These are phyloP conservation scores for Mycena rosella DNA, from an alignment of 768 basidiomycete genomes.

Conservation along the genomic window DNA sequence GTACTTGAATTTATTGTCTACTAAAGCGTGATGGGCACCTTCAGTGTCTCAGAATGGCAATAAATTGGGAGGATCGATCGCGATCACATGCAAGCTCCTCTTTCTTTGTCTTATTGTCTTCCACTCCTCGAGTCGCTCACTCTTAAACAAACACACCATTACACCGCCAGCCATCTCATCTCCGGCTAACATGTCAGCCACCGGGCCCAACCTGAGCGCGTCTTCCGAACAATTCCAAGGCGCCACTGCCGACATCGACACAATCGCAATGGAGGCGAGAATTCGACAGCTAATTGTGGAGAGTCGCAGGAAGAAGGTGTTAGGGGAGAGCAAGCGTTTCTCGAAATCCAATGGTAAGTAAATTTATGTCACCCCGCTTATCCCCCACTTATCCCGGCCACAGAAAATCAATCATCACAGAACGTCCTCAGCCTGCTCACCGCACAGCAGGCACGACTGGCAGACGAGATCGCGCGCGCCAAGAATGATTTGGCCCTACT, in stretches of 20 bases:
- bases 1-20: too few species aligned
- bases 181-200: background rate
- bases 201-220: background rate
- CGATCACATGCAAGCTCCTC: too few species aligned
- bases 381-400: background rate
- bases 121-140: too few species aligned
- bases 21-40: background rate
- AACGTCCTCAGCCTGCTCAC: background rate
- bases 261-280: constrained; percentile 18
- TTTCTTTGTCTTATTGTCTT: too few species aligned
- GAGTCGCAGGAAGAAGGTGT: constrained; percentile 20
- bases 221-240: background rate
- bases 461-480: constrained; percentile 11
- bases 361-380: too few species aligned
- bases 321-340: constrained; percentile 1
- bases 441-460: constrained; percentile 5
- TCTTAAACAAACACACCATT: background rate
- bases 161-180: background rate
- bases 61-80: background rate
- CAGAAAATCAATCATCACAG: background rate
- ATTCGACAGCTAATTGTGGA: constrained; percentile 14
- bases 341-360: background rate
- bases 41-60: background rate
- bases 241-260: constrained; percentile 4
- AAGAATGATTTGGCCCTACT: background rate